These are phyloP conservation scores for Phytophthora pinifolia DNA, from an alignment of 352 stramenopile species.

Conservation along the genomic window DNA sequence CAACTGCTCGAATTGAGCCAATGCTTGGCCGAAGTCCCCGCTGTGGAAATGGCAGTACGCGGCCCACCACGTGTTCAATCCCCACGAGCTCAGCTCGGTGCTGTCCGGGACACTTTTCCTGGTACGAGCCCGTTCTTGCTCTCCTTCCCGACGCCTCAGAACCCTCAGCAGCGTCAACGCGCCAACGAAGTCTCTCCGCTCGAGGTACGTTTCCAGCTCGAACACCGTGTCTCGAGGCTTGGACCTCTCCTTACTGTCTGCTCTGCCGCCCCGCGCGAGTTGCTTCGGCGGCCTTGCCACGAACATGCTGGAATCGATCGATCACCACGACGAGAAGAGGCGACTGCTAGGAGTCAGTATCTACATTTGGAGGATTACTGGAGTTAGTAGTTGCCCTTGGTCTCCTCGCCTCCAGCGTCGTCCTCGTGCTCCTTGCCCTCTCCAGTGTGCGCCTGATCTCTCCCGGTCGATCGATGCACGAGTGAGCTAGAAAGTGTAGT, in stretches of 20 bases:
- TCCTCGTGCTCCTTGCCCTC: conserved; percentile 1
- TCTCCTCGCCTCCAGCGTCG: conserved; percentile 22
- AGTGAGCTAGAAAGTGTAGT: conserved; percentile 10
- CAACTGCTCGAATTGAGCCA: conserved; percentile 54
- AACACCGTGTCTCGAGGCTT: conserved; percentile 20
- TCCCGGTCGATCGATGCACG: conserved; percentile 2
- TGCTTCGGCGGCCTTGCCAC: conserved; percentile 17
- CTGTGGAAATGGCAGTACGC: conserved; percentile 74
- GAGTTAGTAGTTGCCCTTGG: conserved; percentile 20
- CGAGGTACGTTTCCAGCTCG: conserved; percentile 48
- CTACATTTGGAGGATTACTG: conserved; percentile 18
- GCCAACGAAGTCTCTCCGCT: conserved; percentile 44
- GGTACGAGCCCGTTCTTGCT: conserved; percentile 16
- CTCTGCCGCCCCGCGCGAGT: not conserved
- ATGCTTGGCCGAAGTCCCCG: conserved; percentile 43
- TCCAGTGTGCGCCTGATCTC: not conserved
- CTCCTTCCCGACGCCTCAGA: conserved; percentile 19
- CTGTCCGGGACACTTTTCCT: not conserved
- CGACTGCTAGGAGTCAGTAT: conserved; percentile 17
- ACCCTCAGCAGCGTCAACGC: conserved; percentile 44
- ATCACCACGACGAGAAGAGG: not conserved
- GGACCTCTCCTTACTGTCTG: not conserved
- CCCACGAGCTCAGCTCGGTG: conserved; percentile 12
- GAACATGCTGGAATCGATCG: conserved; percentile 19
- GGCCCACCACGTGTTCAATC: conserved; percentile 57